Evolutionary conservation across 345 rosid species (phyloP).

Genomic region (Lumnitzera littorea): DNA sequence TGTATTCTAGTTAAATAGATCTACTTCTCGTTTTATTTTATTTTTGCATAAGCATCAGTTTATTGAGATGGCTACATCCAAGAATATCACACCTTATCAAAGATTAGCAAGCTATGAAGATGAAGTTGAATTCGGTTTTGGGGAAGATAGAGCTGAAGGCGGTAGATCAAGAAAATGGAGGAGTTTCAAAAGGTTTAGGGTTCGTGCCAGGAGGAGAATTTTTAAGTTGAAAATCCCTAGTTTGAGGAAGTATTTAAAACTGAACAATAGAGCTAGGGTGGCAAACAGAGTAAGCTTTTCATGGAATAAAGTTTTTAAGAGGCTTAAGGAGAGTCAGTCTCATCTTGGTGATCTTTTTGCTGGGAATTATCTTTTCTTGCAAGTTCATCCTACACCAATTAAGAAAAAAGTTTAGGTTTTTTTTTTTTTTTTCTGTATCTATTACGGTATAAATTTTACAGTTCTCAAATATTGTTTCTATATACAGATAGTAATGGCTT

Average conservation of each 20-base stretch:
- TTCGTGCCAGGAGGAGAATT: conserved; percentile 12
- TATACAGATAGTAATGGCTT: too few relatives aligned
- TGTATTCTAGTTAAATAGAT: too few relatives aligned
- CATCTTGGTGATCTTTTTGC: conserved; percentile 71
- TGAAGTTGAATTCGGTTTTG: too few relatives aligned
- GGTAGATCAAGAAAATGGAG: conserved; percentile 9
- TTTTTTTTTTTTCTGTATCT: neutral
- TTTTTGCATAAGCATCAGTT: too few relatives aligned
- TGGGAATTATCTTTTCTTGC: conserved; percentile 70
- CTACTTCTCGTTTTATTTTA: too few relatives aligned
- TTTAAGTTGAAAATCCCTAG: too few relatives aligned
- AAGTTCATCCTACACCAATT: conserved; percentile 50
- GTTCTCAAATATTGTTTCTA: too few relatives aligned
- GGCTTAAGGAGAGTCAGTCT: conserved; percentile 51
- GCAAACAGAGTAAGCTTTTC: conserved; percentile 19
- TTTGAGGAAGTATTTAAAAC: conserved; percentile 16
- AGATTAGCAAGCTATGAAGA: too few relatives aligned
- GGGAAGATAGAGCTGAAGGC: too few relatives aligned
- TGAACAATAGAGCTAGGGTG: conserved; percentile 29
- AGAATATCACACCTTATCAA: too few relatives aligned
- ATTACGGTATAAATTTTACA: too few relatives aligned
- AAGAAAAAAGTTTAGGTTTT: conserved; percentile 23
- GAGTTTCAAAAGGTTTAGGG: conserved; percentile 35
- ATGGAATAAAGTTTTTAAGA: conserved; percentile 39
- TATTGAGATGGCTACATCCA: too few relatives aligned